phyloP scores from a whole-genome alignment of 805 yeast species.

The Priceomyces medius region DNA sequence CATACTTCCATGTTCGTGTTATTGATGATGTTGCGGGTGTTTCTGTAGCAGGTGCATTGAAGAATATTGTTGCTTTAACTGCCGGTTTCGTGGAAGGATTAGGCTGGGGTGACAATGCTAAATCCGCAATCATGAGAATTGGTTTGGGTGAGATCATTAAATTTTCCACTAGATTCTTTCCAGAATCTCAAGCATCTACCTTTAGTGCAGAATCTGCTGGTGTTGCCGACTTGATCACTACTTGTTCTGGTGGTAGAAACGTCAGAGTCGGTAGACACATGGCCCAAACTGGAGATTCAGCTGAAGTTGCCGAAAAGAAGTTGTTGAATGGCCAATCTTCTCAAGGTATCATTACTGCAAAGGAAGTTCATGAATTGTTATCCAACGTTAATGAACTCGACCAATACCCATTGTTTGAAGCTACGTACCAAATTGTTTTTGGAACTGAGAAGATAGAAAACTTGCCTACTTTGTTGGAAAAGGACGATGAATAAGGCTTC shows the following conservation, averaged over 20 bases:
- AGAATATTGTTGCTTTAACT: conserved; percentile 92
- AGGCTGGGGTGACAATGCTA: conserved; percentile 99
- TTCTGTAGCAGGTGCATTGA: conserved; percentile 94
- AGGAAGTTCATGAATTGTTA: conserved; percentile 87
- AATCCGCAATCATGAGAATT: conserved; percentile 95
- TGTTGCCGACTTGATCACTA: conserved; percentile 96
- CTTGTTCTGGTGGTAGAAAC: conserved; percentile 97
- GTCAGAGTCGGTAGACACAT: conserved; percentile 84
- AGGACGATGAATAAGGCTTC: conserved; percentile 4
- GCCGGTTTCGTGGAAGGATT: conserved; percentile 97
- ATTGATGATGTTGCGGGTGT: conserved; percentile 94
- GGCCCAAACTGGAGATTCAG: conserved; percentile 76
- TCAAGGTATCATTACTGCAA: conserved; percentile 89
- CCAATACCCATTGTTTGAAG: conserved; percentile 80
- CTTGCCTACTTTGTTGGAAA: conserved; percentile 68
- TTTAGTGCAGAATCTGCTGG: conserved; percentile 95
- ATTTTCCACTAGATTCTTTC: conserved; percentile 38
- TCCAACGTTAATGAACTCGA: conserved; percentile 47
- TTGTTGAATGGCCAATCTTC: conserved; percentile 94
- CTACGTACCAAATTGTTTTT: conserved; percentile 80
- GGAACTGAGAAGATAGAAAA: conserved; percentile 71
- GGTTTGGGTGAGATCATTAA: conserved; percentile 88
- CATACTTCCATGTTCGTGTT: conserved; percentile 95
- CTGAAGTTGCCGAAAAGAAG: conserved; percentile 79
- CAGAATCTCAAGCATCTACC: conserved; percentile 53